Conservation (phyloP, 2,329 filamentous ascomycete genomes). For the Alternaria burnsii region DNA sequence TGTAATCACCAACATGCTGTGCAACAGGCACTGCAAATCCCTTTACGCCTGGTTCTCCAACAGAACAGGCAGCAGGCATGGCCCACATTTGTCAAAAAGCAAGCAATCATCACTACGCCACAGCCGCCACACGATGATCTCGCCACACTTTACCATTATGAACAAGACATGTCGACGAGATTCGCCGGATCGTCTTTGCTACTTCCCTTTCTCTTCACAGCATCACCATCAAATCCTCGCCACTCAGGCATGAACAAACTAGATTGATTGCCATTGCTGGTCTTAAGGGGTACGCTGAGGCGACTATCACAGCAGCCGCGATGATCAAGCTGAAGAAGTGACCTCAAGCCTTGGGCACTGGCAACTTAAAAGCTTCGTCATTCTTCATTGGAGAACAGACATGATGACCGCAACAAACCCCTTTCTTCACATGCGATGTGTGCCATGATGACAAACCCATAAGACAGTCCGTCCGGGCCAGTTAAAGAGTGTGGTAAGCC, state of each 20-base stretch:
- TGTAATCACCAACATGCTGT: neutral
- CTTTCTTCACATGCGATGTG: too few species aligned
- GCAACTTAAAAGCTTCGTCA: too few species aligned
- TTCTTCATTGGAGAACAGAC: too few species aligned
- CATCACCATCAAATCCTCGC: neutral
- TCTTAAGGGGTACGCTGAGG: neutral
- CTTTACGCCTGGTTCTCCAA: neutral
- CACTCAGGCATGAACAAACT: neutral
- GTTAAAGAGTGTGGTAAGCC: too few species aligned
- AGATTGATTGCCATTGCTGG: neutral
- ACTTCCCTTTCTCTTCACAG: neutral
- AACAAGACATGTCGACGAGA: conserved; percentile 2
- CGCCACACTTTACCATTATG: conserved; percentile 1
- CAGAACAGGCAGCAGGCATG: neutral
- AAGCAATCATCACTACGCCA: neutral
- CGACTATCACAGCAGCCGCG: too few species aligned
- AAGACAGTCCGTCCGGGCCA: too few species aligned
- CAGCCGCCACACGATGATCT: neutral
- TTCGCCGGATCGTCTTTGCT: conserved; percentile 2
- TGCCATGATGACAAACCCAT: too few species aligned
- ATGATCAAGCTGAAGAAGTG: too few species aligned
- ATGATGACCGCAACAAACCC: too few species aligned
- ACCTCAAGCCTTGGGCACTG: too few species aligned
- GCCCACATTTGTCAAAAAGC: conserved; percentile 1
- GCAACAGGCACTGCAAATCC: neutral